Base-by-base conservation (phyloP, 805 yeast genomes). In the Zygotorulaspora chibaensis region DNA sequence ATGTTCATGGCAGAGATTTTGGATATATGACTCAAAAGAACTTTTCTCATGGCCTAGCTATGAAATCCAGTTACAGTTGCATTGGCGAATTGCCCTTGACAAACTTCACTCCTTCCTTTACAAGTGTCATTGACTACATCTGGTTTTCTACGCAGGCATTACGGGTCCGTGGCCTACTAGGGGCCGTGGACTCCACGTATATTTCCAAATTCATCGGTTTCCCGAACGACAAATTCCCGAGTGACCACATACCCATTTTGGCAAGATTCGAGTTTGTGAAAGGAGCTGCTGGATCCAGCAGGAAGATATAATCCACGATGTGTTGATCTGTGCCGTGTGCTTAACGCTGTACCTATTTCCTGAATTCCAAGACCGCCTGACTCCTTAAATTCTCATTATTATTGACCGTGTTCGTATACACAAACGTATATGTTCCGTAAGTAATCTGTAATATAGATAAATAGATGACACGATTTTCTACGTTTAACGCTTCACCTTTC, bases 81-180 rank as follows among this genome's bases (percentile, higher is more conserved):
- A 78, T 90, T 59, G 90, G 90, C 20, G 97, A 93, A 66, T 74
- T 93, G 50, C 95, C 96, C 37, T 91, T 91, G 65, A 91, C 99
- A 6, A 93, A 93, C 67, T 84, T 83, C 67, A 83, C 98, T 0
- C 99, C 99, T 23, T 81, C 84, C 29, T 93, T 93, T 68, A 88
- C 95, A 1, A 89, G 88, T 59, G 90, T 83, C 34, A 87, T 93
- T 68, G 99, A 93, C 70, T 93, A 93, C 64, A 83, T 93, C 47
- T 95, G 98, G 96, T 89, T 86, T 67, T 80, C 96, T 2, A 85
- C 96, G 8, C 74, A 81, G 11, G 73, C 81, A n/a, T 72, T 93
- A 51, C 78, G 83, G 46, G 96, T 93, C 8, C 81, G 81, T 55
- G 97, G 96, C 8, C 69, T 93, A 57, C 71, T 91, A 44, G 98